Conservation (phyloP, 2,329 filamentous ascomycete species). For the Metarhizium robertsii region DNA sequence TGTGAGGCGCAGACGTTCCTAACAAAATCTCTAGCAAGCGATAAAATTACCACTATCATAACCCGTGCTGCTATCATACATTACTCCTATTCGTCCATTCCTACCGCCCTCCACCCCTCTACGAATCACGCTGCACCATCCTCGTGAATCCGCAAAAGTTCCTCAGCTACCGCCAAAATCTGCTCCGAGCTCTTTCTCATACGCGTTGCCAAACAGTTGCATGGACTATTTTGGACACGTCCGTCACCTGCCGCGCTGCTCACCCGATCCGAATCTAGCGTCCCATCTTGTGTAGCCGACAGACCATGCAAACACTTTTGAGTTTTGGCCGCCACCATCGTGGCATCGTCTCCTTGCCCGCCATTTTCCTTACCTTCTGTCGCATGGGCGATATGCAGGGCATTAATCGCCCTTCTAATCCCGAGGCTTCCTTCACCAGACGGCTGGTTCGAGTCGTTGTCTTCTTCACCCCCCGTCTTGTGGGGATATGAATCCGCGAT, state of each 20-base stretch:
- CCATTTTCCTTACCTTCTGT: neutral
- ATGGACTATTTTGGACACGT: neutral
- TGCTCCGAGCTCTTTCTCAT: slow-evolving; percentile 15
- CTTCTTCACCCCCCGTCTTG: neutral
- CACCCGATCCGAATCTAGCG: neutral
- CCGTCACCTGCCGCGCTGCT: neutral
- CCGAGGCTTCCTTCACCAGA: neutral
- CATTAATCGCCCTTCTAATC: neutral
- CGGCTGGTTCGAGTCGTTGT: neutral
- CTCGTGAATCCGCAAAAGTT: slow-evolving; percentile 18
- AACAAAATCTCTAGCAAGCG: too few relatives aligned
- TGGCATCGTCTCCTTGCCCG: neutral
- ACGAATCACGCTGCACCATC: neutral
- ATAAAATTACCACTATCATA: too few relatives aligned
- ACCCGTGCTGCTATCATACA: neutral
- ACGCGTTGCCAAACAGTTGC: slow-evolving; percentile 3
- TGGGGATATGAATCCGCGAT: neutral
- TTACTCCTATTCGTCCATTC: neutral
- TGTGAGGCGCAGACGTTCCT: too few relatives aligned
- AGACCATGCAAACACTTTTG: neutral
- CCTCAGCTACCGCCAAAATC: slow-evolving; percentile 22
- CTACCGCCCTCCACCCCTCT: neutral
- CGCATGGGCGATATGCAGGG: neutral
- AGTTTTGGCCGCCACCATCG: neutral
- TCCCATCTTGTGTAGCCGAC: slow-evolving; percentile 2